Base-by-base conservation (phyloP, 2,329 filamentous ascomycete genomes). In the Stylonectria norvegica region DNA sequence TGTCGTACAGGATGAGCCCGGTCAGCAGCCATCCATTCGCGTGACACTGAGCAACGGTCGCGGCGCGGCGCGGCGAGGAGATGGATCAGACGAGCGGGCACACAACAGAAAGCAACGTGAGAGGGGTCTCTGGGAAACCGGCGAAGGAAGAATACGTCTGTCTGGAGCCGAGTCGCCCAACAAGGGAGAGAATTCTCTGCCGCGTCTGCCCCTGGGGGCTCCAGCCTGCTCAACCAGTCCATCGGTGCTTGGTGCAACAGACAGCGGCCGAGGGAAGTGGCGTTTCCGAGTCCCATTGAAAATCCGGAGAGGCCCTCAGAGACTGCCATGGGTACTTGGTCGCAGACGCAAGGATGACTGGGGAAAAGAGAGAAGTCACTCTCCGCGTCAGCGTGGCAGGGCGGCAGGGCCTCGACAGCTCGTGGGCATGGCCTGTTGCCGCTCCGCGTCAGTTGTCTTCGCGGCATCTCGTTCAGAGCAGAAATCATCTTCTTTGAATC, bases 81-180 rank as follows among this genome's bases (percentile, higher is more conserved):
- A n/a, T n/a, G n/a, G n/a, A 30, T 30, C 27, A 30, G 27, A 30
- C 27, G 27, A 30, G 27, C 22, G n/a, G n/a, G n/a, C n/a, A n/a
- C n/a, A n/a, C n/a, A n/a, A n/a, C n/a, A 25, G 22, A 12, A 25
- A 25, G 22, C 22, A 25, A 12, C 22, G 22, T 7, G 12, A 25
- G 12, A 12, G 22, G 22, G 22, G 12, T 25, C 22, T 25, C 12
- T 7, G 22, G 22, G 22, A 25, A 25, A 25, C 22, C 22, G 22
- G 22, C 22, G 22, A 25, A 7, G 22, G 22, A 25, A 25, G 22
- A 7, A 25, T n/a, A n/a, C n/a, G n/a, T n/a, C n/a, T n/a, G n/a
- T n/a, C n/a, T n/a, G n/a, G n/a, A n/a, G n/a, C n/a, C n/a, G n/a
- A n/a, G n/a, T n/a, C n/a, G 22, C 22, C 22, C 22, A 25, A 12